phyloP scores from a whole-genome alignment of 1,139 yeast genomes.

The Scheffersomyces illinoinensis region DNA sequence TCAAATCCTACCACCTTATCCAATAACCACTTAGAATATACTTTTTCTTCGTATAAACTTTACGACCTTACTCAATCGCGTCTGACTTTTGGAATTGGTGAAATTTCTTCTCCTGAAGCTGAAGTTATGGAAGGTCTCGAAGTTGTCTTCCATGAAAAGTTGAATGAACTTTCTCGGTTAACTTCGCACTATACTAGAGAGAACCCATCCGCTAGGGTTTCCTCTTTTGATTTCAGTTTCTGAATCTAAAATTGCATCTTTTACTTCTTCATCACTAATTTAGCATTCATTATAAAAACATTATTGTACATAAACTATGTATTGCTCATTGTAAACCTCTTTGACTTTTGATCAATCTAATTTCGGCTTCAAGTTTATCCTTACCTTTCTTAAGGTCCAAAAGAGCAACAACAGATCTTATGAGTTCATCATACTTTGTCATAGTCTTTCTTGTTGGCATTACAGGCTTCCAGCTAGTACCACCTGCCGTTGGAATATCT shows the following conservation, averaged over 20 bases:
- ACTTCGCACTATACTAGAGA: neutral
- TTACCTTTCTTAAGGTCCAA: constrained; percentile 84
- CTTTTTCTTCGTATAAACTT: constrained; percentile 7
- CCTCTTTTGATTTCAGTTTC: neutral
- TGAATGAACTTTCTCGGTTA: neutral
- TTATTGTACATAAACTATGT: neutral
- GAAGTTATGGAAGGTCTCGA: neutral
- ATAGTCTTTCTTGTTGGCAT: constrained; percentile 87
- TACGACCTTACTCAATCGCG: constrained; percentile 8
- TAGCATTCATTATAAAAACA: neutral
- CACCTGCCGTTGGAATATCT: constrained; percentile 65
- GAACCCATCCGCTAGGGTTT: neutral
- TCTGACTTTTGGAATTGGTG: constrained; percentile 1
- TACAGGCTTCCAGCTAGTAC: constrained; percentile 64
- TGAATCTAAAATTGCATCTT: neutral
- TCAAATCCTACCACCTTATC: neutral
- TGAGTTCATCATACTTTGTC: constrained; percentile 74
- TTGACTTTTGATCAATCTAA: constrained; percentile 57
- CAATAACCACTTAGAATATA: neutral
- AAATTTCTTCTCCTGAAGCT: neutral
- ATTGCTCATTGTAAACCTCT: constrained; percentile 30
- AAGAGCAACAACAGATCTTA: constrained; percentile 69
- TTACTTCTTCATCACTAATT: constrained; percentile 1
- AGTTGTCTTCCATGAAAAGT: neutral
- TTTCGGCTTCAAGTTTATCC: constrained; percentile 85